Percentiles rank a stretch among this genome's conserved stretches.
Conservation (phyloP, 1,284 basidiomycete species). For the Austroboletus novae-zelandiae region DNA sequence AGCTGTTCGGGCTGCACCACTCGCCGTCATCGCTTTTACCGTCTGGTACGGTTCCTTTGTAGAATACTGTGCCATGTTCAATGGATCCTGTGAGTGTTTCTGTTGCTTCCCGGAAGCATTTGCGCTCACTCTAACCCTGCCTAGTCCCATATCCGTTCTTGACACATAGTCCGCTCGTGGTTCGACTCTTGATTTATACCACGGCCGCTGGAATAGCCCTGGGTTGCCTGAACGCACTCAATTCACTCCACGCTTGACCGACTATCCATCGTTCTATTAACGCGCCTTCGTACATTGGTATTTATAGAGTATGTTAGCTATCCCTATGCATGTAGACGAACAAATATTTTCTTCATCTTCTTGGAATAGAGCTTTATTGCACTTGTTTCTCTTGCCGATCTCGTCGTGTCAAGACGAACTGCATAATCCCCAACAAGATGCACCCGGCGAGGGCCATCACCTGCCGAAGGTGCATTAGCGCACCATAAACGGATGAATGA, state of each 20-base stretch:
- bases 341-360: background rate
- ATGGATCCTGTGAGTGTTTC: conserved; percentile 58
- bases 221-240: conserved; percentile 55
- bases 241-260: conserved; percentile 37
- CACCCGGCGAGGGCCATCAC: conserved; percentile 12
- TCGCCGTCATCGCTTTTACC: conserved; percentile 42
- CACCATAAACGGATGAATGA: background rate
- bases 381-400: background rate
- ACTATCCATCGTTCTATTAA: too few relatives aligned
- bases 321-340: background rate
- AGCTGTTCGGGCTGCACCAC: conserved; percentile 46
- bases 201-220: conserved; percentile 52
- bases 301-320: background rate
- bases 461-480: conserved; percentile 12
- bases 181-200: conserved; percentile 62
- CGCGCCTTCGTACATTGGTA: background rate
- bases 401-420: conserved; percentile 11
- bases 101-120: background rate
- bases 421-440: conserved; percentile 14
- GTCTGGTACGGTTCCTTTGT: conserved; percentile 63
- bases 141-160: conserved; percentile 83
- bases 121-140: background rate
- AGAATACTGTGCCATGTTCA: conserved; percentile 64
- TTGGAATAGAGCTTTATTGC: background rate
- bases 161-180: conserved; percentile 51